These are phyloP conservation scores for Penicillium sp. DNA, from an alignment of 2,329 filamentous ascomycete species.

Conservation along the genomic window DNA sequence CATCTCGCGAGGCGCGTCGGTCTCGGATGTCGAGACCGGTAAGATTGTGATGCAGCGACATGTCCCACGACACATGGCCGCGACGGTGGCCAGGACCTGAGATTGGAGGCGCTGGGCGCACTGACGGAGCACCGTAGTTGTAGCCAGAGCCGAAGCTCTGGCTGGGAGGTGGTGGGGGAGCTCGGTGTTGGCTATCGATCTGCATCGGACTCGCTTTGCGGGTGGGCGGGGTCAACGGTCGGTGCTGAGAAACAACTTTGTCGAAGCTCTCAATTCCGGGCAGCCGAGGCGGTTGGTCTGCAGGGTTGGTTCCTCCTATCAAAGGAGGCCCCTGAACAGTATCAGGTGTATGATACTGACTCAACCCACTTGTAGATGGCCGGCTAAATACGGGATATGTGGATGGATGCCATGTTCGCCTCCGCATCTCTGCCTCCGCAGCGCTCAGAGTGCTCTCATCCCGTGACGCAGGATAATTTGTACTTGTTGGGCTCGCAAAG, in stretches of 20 bases:
- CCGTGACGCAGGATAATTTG: slow-evolving; percentile 54
- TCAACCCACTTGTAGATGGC: slow-evolving; percentile 72
- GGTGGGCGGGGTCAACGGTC: slow-evolving; percentile 64
- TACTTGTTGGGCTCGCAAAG: slow-evolving; percentile 69
- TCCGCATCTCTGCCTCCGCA: slow-evolving; percentile 75
- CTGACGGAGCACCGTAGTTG: slow-evolving; percentile 38
- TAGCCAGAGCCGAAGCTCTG: slow-evolving; percentile 41
- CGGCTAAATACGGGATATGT: slow-evolving; percentile 65
- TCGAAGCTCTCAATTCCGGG: slow-evolving; percentile 94
- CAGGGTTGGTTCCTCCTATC: slow-evolving; percentile 53
- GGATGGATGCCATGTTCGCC: slow-evolving; percentile 87
- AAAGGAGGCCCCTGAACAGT: slow-evolving; percentile 58
- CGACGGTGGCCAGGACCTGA: slow-evolving; percentile 51
- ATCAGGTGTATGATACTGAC: slow-evolving; percentile 73
- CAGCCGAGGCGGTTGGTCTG: slow-evolving; percentile 67
- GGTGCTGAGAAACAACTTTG: slow-evolving; percentile 64
- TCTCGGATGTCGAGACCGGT: slow-evolving; percentile 49
- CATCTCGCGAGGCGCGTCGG: slow-evolving; percentile 41
- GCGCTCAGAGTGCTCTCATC: slow-evolving; percentile 40
- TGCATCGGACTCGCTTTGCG: slow-evolving; percentile 76
- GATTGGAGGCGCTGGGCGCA: slow-evolving; percentile 46
- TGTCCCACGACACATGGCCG: slow-evolving; percentile 54
- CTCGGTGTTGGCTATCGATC: slow-evolving; percentile 59
- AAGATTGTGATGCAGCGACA: slow-evolving; percentile 50
- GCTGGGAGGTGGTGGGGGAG: slow-evolving; percentile 33